These are phyloP conservation scores for Cenchrus purpureus DNA, from an alignment of 176 grass and related monocot genomes.

Conservation along the genomic window DNA sequence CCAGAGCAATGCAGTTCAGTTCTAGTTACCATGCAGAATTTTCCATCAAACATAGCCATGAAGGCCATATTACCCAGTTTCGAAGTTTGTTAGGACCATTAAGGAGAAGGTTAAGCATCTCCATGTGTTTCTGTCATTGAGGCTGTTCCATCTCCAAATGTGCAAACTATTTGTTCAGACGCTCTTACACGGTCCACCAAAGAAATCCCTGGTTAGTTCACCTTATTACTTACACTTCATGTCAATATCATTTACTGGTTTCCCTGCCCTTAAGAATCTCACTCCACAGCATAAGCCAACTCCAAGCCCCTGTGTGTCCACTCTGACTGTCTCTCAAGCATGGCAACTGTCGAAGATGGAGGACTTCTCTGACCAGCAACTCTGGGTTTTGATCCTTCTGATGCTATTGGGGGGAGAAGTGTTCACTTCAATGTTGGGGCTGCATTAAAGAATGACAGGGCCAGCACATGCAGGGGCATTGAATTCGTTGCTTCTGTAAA, in stretches of 20 bases:
- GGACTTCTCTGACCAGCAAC: slow-evolving; percentile 56
- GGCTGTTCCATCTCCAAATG: slow-evolving; percentile 34
- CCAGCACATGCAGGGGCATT: background rate
- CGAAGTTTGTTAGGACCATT: slow-evolving; percentile 14
- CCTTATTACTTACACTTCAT: slow-evolving; percentile 47
- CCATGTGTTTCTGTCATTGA: slow-evolving; percentile 20
- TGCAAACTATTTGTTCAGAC: slow-evolving; percentile 12
- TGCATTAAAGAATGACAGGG: slow-evolving; percentile 32
- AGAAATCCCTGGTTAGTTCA: slow-evolving; percentile 52
- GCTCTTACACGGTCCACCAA: slow-evolving; percentile 36
- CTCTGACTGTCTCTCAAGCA: slow-evolving; percentile 63
- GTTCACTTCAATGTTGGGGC: slow-evolving; percentile 53
- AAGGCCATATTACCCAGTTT: slow-evolving; percentile 11
- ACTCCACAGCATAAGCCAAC: slow-evolving; percentile 39
- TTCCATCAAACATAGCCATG: slow-evolving; percentile 30
- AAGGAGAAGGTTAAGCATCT: slow-evolving; percentile 31
- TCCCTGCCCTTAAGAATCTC: slow-evolving; percentile 54
- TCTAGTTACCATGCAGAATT: slow-evolving; percentile 19
- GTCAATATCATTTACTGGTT: slow-evolving; percentile 51
- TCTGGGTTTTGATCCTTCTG: slow-evolving; percentile 51
- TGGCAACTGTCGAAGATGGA: slow-evolving; percentile 64
- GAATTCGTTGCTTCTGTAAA: background rate
- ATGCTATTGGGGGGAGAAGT: slow-evolving; percentile 69
- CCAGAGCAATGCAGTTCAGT: slow-evolving; percentile 24
- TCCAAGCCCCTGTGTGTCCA: slow-evolving; percentile 54